Evolutionary conservation across 2,329 filamentous ascomycete species (phyloP), one percentile per base, ranked within the genome.

Genomic region (Botrytis byssoidea): DNA sequence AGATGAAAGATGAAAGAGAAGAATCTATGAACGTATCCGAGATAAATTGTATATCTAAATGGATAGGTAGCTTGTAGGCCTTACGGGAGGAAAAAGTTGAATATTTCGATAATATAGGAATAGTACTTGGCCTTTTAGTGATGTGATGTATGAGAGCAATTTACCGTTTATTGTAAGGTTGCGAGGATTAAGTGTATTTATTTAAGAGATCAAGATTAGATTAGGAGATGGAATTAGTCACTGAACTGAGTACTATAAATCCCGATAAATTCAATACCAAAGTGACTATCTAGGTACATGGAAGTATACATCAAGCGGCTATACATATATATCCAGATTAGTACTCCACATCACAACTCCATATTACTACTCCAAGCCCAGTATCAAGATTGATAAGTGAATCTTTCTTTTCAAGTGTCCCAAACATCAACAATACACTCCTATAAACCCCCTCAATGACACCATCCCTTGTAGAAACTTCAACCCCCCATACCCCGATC

Each of bases 111-210:
- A 25, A 12, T 12, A 48, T 12, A 9, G 4, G 22, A 48, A 4
- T 25, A 12, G 1, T 48, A 48, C 4, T 48, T 4, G 3, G 22
- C 10, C 20, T 48, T 48, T 12, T 10, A 48, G 1, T 48, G 1
- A 9, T 40, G 2, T 40, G 1, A 10, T 40, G 10, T 48, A 25
- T 48, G 22, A 10, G 20, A 48, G 22, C 9, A 48, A 5, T 48
- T 2, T 5, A 12, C 4, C 22, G 4, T 48, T 25, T 10, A 0
- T 12, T 48, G 0, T 25, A 25, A 3, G 9, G 12, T 4, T 12
- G 12, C 3, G 4, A 25, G 0, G 22, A 48, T 25, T 12, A 10
- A 48, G 22, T 25, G 25, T 22, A 10, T 8, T 4, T 8, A 48
- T 48, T 48, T 4, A 12, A 25, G 9, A 48, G 3, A 25, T 48